Evolutionary conservation across 768 basidiomycete genomes (phyloP).

Genomic region (Boletus pseudopeckii): DNA sequence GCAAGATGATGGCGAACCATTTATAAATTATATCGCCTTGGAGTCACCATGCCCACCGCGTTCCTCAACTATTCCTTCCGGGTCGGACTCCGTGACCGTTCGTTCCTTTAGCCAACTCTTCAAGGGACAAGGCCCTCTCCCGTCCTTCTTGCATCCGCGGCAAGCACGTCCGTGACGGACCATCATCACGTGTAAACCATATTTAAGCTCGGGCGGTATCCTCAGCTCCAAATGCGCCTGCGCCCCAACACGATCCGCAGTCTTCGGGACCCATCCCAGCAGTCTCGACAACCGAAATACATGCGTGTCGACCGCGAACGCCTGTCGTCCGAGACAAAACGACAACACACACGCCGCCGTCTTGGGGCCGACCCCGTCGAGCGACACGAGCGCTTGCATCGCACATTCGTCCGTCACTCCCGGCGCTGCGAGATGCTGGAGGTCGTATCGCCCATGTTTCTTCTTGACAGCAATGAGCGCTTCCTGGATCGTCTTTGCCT

Average conservation of each 20-base stretch:
- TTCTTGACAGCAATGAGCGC: conserved; percentile 41
- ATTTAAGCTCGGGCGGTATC: conserved; percentile 52
- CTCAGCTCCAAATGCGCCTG: conserved; percentile 56
- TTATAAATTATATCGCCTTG: not conserved
- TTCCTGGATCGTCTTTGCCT: conserved; percentile 52
- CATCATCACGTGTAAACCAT: conserved; percentile 57
- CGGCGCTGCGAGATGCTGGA: conserved; percentile 47
- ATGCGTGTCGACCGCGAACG: conserved; percentile 65
- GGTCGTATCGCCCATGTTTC: conserved; percentile 50
- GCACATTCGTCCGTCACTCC: conserved; percentile 42
- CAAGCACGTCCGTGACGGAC: conserved; percentile 54
- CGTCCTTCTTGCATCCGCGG: conserved; percentile 47
- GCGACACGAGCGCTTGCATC: conserved; percentile 55
- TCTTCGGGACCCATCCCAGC: conserved; percentile 39
- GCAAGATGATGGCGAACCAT: not conserved
- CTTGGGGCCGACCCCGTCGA: conserved; percentile 59
- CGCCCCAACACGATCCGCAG: conserved; percentile 46
- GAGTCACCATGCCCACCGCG: not conserved
- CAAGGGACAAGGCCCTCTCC: conserved; percentile 32
- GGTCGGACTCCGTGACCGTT: conserved; percentile 13
- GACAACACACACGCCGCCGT: conserved; percentile 61
- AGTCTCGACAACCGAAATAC: conserved; percentile 53
- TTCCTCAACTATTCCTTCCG: conserved; percentile 9
- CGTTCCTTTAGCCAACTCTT: conserved; percentile 36
- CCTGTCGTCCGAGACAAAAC: conserved; percentile 57